These are phyloP conservation scores for Phytophthora pinifolia DNA, from an alignment of 352 stramenopile species.

Conservation along the genomic window DNA sequence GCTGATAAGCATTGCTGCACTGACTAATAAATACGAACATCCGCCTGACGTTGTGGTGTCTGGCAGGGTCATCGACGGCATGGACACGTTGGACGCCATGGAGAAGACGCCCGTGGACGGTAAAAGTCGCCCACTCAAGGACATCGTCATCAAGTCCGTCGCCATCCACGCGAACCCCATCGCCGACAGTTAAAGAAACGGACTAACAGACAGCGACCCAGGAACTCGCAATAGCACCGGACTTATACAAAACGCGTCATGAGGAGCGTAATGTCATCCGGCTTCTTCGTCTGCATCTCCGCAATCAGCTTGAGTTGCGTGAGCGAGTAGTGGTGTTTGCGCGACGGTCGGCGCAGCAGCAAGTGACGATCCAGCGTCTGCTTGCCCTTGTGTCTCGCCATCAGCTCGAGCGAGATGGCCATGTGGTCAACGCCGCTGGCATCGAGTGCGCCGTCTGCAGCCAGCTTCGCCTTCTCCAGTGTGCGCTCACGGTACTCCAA, in stretches of 20 bases:
- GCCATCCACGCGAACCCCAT: constrained; percentile 94
- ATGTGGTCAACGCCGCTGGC: constrained; percentile 47
- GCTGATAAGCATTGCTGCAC: not conserved
- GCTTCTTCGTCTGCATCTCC: constrained; percentile 74
- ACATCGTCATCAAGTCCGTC: constrained; percentile 87
- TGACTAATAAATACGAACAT: constrained; percentile 30
- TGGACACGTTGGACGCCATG: constrained; percentile 96
- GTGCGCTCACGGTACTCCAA: constrained; percentile 62
- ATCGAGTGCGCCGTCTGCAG: constrained; percentile 6
- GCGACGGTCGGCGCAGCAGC: constrained; percentile 46
- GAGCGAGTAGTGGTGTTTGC: constrained; percentile 73
- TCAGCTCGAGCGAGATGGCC: constrained; percentile 45
- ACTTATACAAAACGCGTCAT: constrained; percentile 54
- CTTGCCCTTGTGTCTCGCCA: constrained; percentile 53
- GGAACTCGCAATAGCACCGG: constrained; percentile 2
- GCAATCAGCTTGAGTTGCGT: constrained; percentile 72
- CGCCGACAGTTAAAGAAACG: constrained; percentile 53
- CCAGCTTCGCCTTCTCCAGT: constrained; percentile 36
- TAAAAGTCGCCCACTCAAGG: constrained; percentile 90
- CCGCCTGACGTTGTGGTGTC: constrained; percentile 1
- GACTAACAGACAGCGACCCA: constrained; percentile 1
- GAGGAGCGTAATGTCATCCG: constrained; percentile 78
- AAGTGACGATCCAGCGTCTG: constrained; percentile 56
- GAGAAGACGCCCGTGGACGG: constrained; percentile 93
- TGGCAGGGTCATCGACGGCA: constrained; percentile 92